phyloP scores from a whole-genome alignment of 2,329 filamentous ascomycete genomes.

The Xylaria sp. region DNA sequence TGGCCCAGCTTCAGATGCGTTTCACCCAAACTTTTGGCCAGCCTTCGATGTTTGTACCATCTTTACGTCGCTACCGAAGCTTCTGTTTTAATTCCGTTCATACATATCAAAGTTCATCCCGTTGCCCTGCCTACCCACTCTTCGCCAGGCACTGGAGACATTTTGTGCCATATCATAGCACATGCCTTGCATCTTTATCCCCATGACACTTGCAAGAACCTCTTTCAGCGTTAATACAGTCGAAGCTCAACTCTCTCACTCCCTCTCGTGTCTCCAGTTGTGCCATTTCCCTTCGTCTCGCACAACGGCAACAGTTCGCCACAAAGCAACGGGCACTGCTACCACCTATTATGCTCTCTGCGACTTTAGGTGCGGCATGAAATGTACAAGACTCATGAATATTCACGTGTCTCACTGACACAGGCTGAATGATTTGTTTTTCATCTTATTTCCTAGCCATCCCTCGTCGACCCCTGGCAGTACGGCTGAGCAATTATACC shows the following conservation, averaged over 20 bases:
- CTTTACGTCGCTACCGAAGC: conserved; percentile 27
- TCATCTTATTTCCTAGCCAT: neutral
- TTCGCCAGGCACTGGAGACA: neutral
- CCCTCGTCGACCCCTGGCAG: neutral
- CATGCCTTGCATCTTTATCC: conserved; percentile 1
- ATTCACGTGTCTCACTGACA: neutral
- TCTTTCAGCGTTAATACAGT: neutral
- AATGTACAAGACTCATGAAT: neutral
- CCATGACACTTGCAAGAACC: conserved; percentile 5
- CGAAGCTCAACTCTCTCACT: neutral
- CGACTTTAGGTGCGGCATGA: conserved; percentile 20
- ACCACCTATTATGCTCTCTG: conserved; percentile 6
- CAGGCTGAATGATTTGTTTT: conserved; percentile 6
- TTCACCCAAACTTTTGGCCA: conserved; percentile 42
- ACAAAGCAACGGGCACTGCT: neutral
- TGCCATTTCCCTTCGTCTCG: neutral
- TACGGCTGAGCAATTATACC: neutral
- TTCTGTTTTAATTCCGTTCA: conserved; percentile 25
- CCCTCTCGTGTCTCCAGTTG: neutral
- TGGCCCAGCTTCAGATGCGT: conserved; percentile 44
- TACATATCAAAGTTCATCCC: neutral
- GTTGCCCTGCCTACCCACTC: conserved; percentile 4
- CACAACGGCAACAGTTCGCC: conserved; percentile 9
- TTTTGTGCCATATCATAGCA: neutral
- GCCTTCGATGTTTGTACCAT: conserved; percentile 31